Base-by-base conservation (phyloP, 176 grass and related monocot genomes). In the Ensete ventricosum region DNA sequence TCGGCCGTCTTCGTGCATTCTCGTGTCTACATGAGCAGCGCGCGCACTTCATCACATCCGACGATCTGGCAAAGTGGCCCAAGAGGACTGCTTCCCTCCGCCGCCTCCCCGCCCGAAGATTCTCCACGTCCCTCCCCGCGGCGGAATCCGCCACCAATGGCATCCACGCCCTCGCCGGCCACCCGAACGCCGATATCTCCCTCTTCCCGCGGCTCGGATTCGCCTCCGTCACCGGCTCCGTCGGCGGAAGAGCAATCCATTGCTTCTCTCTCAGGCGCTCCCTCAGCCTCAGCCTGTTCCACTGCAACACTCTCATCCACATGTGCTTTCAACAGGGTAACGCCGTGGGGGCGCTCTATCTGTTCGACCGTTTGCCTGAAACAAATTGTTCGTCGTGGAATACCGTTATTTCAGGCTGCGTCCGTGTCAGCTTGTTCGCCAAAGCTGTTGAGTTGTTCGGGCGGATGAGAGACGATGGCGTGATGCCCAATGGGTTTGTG, bases 331-430 rank as follows among this genome's bases (percentile, higher is more conserved):
- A 67, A 34, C 51, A 67, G 14, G 69, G 70, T 3, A 58, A 43
- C 49, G 16, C 79, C 12, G 25, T 79, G 0, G 68, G 22, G 0
- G 86, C 88, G 8, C 86, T 89, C 52, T 74, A 81, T 55, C 71
- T 87, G 84, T 96, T 96, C 83, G 92, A 96, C 65, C 76, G 67
- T 77, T 86, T 91, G 83, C 84, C 81, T 2, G 72, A 81, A 1
- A 72, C 81, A 75, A 91, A 85, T 16, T 24, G 55, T 0, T 77
- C 91, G 4, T 81, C 91, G 26, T 95, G 91, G 91, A 90, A 90
- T 78, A 88, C 91, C 1, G 83, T 78, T n/a, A 64, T 95, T 52
- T 88, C 87, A 9, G 88, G 91, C 21, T 95, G 83, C 77, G 88
- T 67, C 7, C 73, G 75, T 8, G 53, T 82, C 11, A 79, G 88